Percentiles rank a stretch among this genome's conserved stretches.
Conservation (phyloP, 495 filamentous ascomycete species). For the Thermochaetoides thermophila region DNA sequence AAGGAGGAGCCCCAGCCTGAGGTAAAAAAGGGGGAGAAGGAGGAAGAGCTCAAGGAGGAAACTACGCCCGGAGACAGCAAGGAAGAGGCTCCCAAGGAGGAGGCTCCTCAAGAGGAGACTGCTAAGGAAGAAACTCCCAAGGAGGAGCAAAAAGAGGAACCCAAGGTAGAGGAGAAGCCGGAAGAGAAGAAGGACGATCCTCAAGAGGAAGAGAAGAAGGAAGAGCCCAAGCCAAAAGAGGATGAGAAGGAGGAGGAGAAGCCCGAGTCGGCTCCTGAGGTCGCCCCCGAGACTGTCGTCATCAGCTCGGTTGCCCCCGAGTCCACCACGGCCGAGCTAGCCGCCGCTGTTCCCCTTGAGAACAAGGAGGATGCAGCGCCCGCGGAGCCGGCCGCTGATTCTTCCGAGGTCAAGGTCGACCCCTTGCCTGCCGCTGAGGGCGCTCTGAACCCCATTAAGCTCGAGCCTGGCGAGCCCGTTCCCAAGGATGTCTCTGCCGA, state of each 20-base stretch:
- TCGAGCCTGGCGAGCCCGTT: conserved; percentile 67
- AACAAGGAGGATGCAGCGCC: conserved; percentile 3
- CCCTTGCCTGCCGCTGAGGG: conserved; percentile 67
- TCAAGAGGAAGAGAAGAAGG: background rate
- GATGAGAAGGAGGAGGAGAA: background rate
- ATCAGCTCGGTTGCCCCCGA: conserved; percentile 47
- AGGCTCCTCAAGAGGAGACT: background rate
- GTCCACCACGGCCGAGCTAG: conserved; percentile 61
- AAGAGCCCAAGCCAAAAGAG: background rate
- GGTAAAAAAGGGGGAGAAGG: conserved; percentile 2
- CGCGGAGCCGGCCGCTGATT: background rate
- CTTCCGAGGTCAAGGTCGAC: conserved; percentile 51
- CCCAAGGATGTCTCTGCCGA: conserved; percentile 43
- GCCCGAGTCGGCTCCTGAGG: background rate
- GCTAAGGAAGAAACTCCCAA: background rate
- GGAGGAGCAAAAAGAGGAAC: background rate
- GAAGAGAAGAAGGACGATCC: background rate
- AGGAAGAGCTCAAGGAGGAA: background rate
- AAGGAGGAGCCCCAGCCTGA: conserved; percentile 7
- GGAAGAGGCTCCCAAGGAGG: background rate
- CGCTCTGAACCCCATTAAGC: conserved; percentile 62
- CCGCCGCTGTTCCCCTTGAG: conserved; percentile 52
- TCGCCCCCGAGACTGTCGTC: conserved; percentile 16
- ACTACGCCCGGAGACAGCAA: background rate
- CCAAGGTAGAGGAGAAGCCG: background rate